These are phyloP conservation scores for Serendipita indica DNA, from an alignment of 768 basidiomycete species.

Conservation along the genomic window DNA sequence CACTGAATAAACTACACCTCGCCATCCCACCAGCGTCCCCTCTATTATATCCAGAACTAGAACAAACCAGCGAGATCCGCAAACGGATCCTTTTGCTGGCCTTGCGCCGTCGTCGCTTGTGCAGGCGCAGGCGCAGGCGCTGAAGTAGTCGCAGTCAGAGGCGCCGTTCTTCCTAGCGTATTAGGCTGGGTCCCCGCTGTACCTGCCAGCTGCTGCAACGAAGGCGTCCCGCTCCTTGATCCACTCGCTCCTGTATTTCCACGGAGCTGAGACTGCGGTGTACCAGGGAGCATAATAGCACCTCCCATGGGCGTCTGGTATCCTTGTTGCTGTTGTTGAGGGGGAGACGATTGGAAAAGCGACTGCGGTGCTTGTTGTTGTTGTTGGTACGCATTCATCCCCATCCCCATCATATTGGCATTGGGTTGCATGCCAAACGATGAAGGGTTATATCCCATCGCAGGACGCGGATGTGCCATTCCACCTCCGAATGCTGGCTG, in stretches of 20 bases:
- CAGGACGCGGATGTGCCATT: constrained; percentile 6
- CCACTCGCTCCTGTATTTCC: constrained; percentile 10
- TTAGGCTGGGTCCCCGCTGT: constrained; percentile 17
- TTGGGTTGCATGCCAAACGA: constrained; percentile 14
- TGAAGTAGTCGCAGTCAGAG: constrained; percentile 13
- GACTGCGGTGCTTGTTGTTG: constrained; percentile 19
- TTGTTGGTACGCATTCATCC: background rate
- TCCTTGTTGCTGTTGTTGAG: constrained; percentile 11
- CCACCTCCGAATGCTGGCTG: background rate
- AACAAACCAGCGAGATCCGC: constrained; percentile 70
- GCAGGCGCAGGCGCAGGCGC: constrained; percentile 15
- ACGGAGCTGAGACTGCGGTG: constrained; percentile 22
- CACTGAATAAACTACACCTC: background rate
- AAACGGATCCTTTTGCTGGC: constrained; percentile 70
- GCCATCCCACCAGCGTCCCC: too few species aligned
- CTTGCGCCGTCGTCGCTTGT: constrained; percentile 24
- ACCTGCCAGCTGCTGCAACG: constrained; percentile 15
- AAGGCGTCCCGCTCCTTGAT: constrained; percentile 11
- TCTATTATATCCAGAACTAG: constrained; percentile 24
- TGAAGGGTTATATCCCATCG: constrained; percentile 17
- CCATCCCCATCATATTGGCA: constrained; percentile 10
- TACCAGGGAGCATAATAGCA: constrained; percentile 31
- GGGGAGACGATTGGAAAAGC: constrained; percentile 8
- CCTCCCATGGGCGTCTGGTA: constrained; percentile 21
- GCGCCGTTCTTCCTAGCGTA: too few species aligned